Evolutionary conservation across 768 basidiomycete species (phyloP).

Genomic region (Hericium coralloides): DNA sequence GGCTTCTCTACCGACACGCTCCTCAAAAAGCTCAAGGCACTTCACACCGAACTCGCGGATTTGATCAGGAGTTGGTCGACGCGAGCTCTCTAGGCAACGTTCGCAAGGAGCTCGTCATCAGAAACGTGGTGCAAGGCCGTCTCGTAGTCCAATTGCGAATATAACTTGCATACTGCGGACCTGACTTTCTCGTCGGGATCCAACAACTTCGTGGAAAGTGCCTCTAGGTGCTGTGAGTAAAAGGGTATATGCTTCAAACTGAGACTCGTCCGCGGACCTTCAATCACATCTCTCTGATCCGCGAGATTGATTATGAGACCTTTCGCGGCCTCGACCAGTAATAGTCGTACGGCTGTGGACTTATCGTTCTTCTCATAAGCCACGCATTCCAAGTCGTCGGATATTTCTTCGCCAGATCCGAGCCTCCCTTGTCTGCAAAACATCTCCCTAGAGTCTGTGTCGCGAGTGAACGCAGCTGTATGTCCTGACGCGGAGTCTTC

Average conservation of each 20-base stretch:
- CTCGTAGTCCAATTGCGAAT: conserved; percentile 85
- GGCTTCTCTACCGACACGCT: conserved; percentile 72
- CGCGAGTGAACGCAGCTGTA: conserved; percentile 66
- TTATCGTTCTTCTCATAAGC: conserved; percentile 78
- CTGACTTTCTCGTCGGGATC: conserved; percentile 94
- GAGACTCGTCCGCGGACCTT: conserved; percentile 41
- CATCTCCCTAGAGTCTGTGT: conserved; percentile 84
- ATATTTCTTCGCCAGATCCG: conserved; percentile 72
- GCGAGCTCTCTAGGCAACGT: conserved; percentile 56
- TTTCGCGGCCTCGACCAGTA: conserved; percentile 64
- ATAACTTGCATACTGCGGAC: conserved; percentile 72
- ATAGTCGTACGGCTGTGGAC: conserved; percentile 55
- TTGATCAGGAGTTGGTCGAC: conserved; percentile 84
- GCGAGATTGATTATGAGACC: conserved; percentile 55
- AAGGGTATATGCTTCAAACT: not conserved
- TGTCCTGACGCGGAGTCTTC: conserved; percentile 77
- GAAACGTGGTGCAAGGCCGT: conserved; percentile 77
- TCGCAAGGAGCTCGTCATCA: conserved; percentile 76
- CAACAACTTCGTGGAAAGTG: conserved; percentile 52
- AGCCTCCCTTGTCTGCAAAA: conserved; percentile 68
- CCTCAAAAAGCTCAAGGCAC: conserved; percentile 75
- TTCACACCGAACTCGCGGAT: conserved; percentile 69
- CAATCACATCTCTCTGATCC: conserved; percentile 59
- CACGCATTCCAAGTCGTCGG: conserved; percentile 81
- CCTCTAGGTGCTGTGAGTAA: conserved; percentile 29